These are phyloP conservation scores for Leishmania aethiopica DNA, from an alignment of 208 protist species.

Conservation along the genomic window DNA sequence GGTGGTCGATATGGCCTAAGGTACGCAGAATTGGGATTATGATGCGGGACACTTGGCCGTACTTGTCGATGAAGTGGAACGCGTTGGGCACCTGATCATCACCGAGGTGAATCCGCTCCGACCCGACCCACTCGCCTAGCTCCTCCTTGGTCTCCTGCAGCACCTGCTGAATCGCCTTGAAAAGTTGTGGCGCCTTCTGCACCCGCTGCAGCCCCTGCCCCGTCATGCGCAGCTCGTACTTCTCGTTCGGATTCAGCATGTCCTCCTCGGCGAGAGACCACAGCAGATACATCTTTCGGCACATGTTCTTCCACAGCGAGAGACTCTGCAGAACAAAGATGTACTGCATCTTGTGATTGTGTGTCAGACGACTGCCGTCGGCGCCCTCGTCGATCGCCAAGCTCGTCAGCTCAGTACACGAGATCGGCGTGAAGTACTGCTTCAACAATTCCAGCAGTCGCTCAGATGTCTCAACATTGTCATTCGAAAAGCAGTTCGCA, in stretches of 20 bases:
- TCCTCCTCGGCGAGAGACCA: constrained; percentile 96
- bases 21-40: constrained; percentile 94
- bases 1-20: constrained; percentile 81
- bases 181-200: constrained; percentile 89
- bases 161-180: constrained; percentile 85
- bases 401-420: constrained; percentile 39
- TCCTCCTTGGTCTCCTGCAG: constrained; percentile 88
- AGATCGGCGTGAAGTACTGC: constrained; percentile 73
- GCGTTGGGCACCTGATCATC: constrained; percentile 98
- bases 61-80: constrained; percentile 98
- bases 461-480: constrained; percentile 81
- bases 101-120: constrained; percentile 96
- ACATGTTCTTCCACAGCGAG: constrained; percentile 95
- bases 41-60: constrained; percentile 97
- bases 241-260: constrained; percentile 84
- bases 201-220: constrained; percentile 96
- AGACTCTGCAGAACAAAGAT: constrained; percentile 96
- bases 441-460: constrained; percentile 76
- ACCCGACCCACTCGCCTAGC: constrained; percentile 90
- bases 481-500: constrained; percentile 90
- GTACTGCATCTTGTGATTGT: constrained; percentile 95
- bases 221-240: constrained; percentile 89
- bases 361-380: constrained; percentile 94
- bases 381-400: constrained; percentile 84
- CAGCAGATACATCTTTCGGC: constrained; percentile 84